Evolutionary conservation across 2,329 filamentous ascomycete genomes (phyloP), one percentile per base, ranked within the genome.

Genomic region (Trichophyton rubrum): DNA sequence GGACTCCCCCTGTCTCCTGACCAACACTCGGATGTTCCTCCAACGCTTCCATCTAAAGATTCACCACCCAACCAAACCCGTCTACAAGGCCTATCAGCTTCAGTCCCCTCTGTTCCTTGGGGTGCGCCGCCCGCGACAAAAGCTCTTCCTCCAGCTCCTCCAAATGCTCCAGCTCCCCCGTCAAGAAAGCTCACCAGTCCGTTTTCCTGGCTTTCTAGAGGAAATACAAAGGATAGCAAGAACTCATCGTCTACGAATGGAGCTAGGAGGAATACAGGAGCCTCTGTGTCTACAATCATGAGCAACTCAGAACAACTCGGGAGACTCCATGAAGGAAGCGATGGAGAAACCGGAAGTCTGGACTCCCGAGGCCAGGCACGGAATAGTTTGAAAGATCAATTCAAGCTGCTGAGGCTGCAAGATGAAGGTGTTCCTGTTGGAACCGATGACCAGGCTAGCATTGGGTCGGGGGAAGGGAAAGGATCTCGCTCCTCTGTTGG

Each of bases 201-300:
- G n/a, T 95, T 95, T 68, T 84, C 89, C 43, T 92, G 89, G 85
- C 80, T 95, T 43, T 89, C 89, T 35, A 80, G 89, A 66, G 86
- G 80, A 71, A 82, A 84, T 24, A 74, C 73, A 30, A 82, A 80
- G 70, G 82, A 81, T 59, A 71, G 77, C 47, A 80, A 82, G 58
- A 80, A 84, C 11, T 80, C 82, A 4, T 80, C 86, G 17, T 69
- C 80, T 62, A 75, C 80, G 35, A 64, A 69, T 38, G 68, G 66
- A 30, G 74, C 74, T 45, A 77, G 86, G 66, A 81, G 89, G 70
- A 89, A 92, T 68, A 95, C 90, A 0, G 84, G 83, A 58, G 89
- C 89, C 66, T 95, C 90, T 0, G 80, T 91, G 58, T 85, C 86
- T 20, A 95, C 90, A 0, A 69, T 91, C 56, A 83, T 82, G 40